Conservation (phyloP, 305 asterid genomes). For the Nicotiana rustica region DNA sequence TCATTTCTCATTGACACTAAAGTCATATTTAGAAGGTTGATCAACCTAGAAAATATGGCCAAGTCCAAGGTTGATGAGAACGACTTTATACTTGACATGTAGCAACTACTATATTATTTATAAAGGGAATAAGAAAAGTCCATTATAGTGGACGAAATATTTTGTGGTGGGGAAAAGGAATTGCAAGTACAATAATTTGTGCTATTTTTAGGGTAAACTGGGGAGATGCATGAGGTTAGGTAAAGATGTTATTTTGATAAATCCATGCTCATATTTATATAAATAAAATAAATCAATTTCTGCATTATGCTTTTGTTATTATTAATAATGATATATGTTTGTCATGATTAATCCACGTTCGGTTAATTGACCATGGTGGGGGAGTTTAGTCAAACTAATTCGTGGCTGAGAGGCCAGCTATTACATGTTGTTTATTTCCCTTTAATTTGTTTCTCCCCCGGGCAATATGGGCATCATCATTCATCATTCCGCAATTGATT, state of each 20-base stretch:
- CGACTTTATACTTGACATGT: too few species aligned
- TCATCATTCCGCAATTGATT: not conserved
- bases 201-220: not conserved
- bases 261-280: not conserved
- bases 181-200: slow-evolving; percentile 16
- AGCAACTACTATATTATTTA: too few species aligned
- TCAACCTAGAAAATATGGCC: too few species aligned
- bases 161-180: not conserved
- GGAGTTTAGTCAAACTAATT: slow-evolving; percentile 35
- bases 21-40: too few species aligned
- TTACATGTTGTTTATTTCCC: slow-evolving; percentile 8
- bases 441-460: not conserved
- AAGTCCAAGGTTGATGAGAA: too few species aligned
- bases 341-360: slow-evolving; percentile 45
- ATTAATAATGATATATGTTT: not conserved
- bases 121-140: too few species aligned
- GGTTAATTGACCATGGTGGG: slow-evolving; percentile 38
- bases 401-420: not conserved
- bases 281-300: not conserved
- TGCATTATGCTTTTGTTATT: not conserved
- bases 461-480: not conserved
- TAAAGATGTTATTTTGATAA: not conserved
- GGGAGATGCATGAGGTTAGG: slow-evolving; percentile 27
- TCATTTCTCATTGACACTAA: too few species aligned
- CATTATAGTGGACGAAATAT: not conserved